Base-by-base conservation (phyloP, 2,329 filamentous ascomycete genomes). In the Harringtonia aguacate region DNA sequence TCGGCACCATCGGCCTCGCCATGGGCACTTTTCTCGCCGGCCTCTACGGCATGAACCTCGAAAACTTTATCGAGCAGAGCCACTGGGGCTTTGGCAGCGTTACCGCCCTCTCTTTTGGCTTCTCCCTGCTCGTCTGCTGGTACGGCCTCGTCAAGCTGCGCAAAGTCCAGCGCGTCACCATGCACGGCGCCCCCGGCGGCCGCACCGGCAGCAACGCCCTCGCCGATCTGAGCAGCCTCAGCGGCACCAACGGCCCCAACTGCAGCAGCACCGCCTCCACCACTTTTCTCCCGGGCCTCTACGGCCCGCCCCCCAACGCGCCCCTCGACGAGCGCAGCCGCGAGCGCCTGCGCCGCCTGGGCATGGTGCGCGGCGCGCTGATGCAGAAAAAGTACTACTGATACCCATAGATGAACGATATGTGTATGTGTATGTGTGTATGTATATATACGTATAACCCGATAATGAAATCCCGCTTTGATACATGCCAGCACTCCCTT, bases 1-100 rank as follows among this genome's bases (percentile, higher is more conserved):
- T 98, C 48, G 86, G 88, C 46, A 97, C 92, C 1, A 77, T 98
- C 5, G 88, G 89, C n/a, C 79, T 97, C 39, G 90, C 87, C 44
- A 87, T 89, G 59, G 92, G 92, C 44, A 95, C 92, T 40, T 94
- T 97, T 59, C 75, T 95, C 55, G 94, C 92, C 9, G 89, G 89
- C n/a, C 79, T 98, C n/a, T 98, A 97, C 72, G 92, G 92, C 55
- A 97, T 97, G 89, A 98, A 98, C 67, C 70, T 98, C 51, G 94
- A 95, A 60, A 97, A 97, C 65, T 97, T 95, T 63, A 87, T 97
- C 55, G 92, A 98, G 67, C 90, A 97, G 60, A 89, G 85, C 2
- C 77, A 86, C 62, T 76, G 86, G 62, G 92, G 90, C 12, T 97
- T 98, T 61, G 73, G 73, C 38, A 77, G 77, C 43, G 81, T 98